Percentiles rank a stretch among this genome's conserved stretches.
These are phyloP conservation scores for Gossypium turneri DNA, from an alignment of 345 rosid genomes.

Conservation along the genomic window DNA sequence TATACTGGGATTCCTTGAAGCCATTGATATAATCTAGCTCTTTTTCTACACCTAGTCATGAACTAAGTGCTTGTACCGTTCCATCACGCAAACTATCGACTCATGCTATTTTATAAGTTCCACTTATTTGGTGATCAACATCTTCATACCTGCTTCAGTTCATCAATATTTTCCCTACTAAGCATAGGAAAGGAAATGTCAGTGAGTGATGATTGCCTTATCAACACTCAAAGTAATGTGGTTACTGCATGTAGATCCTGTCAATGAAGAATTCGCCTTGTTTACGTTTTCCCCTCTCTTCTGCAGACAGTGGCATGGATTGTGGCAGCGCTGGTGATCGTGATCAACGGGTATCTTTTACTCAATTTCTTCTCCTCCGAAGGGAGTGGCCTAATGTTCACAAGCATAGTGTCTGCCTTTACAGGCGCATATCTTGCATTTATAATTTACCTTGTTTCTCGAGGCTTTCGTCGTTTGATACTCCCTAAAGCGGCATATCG, in stretches of 20 bases:
- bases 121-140: background rate
- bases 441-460: slow-evolving; percentile 59
- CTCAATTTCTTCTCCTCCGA: slow-evolving; percentile 65
- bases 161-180: too few relatives aligned
- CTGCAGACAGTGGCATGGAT: slow-evolving; percentile 70
- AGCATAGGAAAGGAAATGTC: background rate
- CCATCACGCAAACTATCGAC: background rate
- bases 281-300: background rate
- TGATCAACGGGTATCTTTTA: slow-evolving; percentile 80
- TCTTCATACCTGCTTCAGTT: background rate
- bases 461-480: slow-evolving; percentile 28
- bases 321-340: slow-evolving; percentile 72
- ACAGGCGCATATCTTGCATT: slow-evolving; percentile 57
- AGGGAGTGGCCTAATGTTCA: slow-evolving; percentile 40
- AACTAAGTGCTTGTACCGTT: background rate
- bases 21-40: background rate
- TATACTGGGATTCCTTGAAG: background rate
- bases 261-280: background rate
- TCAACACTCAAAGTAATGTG: background rate
- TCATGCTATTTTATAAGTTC: background rate
- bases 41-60: background rate
- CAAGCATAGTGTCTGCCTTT: slow-evolving; percentile 32
- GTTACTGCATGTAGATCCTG: slow-evolving; percentile 1
- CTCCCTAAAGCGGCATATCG: slow-evolving; percentile 21
- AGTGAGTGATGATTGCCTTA: background rate